Percentiles rank a stretch among this genome's conserved stretches.
These are phyloP conservation scores for Smallanthus sonchifolius DNA, from an alignment of 129 eudicot genomes.

Conservation along the genomic window DNA sequence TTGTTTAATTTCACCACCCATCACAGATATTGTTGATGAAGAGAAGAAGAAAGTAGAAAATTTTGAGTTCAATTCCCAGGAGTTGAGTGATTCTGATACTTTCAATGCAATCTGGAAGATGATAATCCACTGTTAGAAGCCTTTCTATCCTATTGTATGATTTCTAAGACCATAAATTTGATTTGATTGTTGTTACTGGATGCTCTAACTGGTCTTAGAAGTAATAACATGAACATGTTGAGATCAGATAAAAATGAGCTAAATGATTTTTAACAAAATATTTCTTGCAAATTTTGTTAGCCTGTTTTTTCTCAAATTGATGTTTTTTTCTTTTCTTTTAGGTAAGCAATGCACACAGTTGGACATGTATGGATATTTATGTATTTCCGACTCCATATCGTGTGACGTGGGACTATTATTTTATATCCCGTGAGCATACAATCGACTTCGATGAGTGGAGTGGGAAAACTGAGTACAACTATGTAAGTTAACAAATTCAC, in stretches of 20 bases:
- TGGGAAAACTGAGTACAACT: conserved; percentile 81
- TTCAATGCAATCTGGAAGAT: conserved; percentile 74
- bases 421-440: conserved; percentile 78
- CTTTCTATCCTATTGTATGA: background rate
- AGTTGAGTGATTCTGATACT: conserved; percentile 38
- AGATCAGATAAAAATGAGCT: too few relatives aligned
- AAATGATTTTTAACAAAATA: too few relatives aligned
- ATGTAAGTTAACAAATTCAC: conserved; percentile 49
- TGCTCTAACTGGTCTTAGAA: too few relatives aligned
- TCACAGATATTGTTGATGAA: conserved; percentile 60
- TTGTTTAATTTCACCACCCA: conserved; percentile 13
- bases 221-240: too few relatives aligned
- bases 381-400: conserved; percentile 97
- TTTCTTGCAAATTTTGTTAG: conserved; percentile 6
- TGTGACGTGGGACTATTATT: conserved; percentile 92
- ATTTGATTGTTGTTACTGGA: too few relatives aligned
- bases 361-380: conserved; percentile 97
- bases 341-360: conserved; percentile 89
- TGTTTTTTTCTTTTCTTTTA: conserved; percentile 21
- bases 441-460: conserved; percentile 83
- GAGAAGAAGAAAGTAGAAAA: conserved; percentile 58
- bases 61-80: conserved; percentile 55
- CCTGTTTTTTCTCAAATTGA: background rate
- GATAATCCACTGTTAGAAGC: conserved; percentile 31
- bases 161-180: too few relatives aligned